Evolutionary conservation across 495 filamentous ascomycete genomes (phyloP), one percentile per base, ranked within the genome.

Genomic region (Trichocladium uniseriatum): DNA sequence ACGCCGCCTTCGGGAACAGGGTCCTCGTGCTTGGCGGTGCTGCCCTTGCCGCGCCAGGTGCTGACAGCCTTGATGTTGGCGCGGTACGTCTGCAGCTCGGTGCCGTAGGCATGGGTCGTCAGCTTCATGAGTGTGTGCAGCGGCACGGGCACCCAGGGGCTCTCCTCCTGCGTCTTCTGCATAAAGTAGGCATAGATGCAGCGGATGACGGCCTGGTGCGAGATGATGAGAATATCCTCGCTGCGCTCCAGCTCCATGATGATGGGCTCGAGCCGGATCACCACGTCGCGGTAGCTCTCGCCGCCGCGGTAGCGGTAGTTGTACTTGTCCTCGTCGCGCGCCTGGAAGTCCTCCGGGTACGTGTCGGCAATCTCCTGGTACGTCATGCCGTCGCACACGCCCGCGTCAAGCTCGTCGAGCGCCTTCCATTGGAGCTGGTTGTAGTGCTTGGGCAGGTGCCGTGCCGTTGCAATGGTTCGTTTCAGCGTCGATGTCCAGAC

Each of bases 131-230:
- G 70, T 9, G 88, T 95, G 65, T 98, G 92, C 38, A 98, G 77
- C 5, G 92, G 92, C 4, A 76, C 73, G 36, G 74, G 88, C 82
- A 97, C 94, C 92, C 92, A 98, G n/a, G 92, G 92, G 45, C 83
- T 88, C 62, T 83, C 75, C 58, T 92, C 87, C 67, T 96, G 91
- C 18, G 86, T 82, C 38, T 90, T 83, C 56, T 96, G 94, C 84
- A 96, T 94, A 67, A 96, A 98, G 63, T 98, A 98, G 7, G 92
- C 84, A 61, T 97, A 97, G 55, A 98, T 96, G 69, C 92, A 98
- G 44, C 92, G 80, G 47, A 98, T 73, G 19, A 98, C 90, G 3
- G 92, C 92, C 65, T 98, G 92, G 65, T 98, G 92, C 6, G 92
- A 96, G 39, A 98, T 89, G 59, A 98, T 95, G 47, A 98, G 83